Evolutionary conservation across 352 stramenopile species (phyloP).

Genomic region (Globisporangium spinosum): DNA sequence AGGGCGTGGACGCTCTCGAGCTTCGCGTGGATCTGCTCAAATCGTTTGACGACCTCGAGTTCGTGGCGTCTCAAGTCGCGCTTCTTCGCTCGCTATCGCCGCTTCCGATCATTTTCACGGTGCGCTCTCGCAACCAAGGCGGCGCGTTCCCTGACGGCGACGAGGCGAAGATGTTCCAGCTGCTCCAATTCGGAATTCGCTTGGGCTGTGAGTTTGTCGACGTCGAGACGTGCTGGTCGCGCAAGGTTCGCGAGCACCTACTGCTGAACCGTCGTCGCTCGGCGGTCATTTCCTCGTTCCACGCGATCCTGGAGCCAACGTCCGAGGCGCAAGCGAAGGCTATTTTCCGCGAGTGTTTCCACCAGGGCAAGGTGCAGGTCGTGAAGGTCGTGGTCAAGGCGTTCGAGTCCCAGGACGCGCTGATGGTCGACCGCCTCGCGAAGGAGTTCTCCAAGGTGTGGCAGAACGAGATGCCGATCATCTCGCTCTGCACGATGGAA

Average conservation of each 20-base stretch:
- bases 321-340: conserved; percentile 39
- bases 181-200: conserved; percentile 90
- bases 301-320: conserved; percentile 54
- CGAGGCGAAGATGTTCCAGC: conserved; percentile 78
- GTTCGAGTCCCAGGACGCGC: conserved; percentile 74
- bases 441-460: conserved; percentile 48
- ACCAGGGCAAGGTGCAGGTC: conserved; percentile 70
- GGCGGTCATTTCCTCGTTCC: conserved; percentile 78
- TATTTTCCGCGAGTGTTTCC: conserved; percentile 74
- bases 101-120: conserved; percentile 96
- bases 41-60: conserved; percentile 38
- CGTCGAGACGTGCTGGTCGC: conserved; percentile 90
- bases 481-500: conserved; percentile 93
- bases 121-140: conserved; percentile 92
- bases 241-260: conserved; percentile 59
- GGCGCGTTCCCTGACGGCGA: conserved; percentile 92
- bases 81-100: conserved; percentile 82
- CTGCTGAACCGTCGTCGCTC: conserved; percentile 38
- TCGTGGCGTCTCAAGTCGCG: conserved; percentile 73
- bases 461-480: conserved; percentile 87
- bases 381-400: conserved; percentile 92
- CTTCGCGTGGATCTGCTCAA: conserved; percentile 93
- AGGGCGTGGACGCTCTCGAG: conserved; percentile 94
- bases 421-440: conserved; percentile 77
- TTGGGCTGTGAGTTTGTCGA: conserved; percentile 95